Base-by-base conservation (phyloP, 352 stramenopile species). In the Globisporangium paroecandrum region DNA sequence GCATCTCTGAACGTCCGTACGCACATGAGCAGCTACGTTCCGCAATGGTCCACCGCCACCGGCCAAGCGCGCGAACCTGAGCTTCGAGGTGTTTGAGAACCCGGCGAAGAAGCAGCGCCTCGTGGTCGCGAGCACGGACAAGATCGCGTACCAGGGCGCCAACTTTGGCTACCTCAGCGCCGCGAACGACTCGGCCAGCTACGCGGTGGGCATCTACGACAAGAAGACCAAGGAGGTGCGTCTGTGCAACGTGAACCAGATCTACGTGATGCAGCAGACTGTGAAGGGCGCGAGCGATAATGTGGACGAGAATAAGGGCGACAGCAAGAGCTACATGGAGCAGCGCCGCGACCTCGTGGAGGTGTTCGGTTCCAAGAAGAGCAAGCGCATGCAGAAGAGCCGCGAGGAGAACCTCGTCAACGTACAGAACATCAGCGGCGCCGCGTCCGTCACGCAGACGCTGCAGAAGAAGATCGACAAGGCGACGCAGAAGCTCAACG, bases 201-300 rank as follows among this genome's bases (percentile, higher is more conserved):
- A 95, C 62, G 87, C 78, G 2, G 77, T 95, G 10, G 87, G 87
- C 38, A 75, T 95, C 18, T 92, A 83, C 53, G 87, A 95, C 72
- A 91, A 87, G 74, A 81, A 78, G 65, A 90, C 80, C 15, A 78
- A 82, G 57, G 78, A 89, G 41, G 87, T 95, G 51, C 82, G 85
- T 32, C 65, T 95, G 34, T 90, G 78, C 77, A 91, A 93, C 73
- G 79, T 95, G 25, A 69, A 79, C 43, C 87, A 95, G 77, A 71
- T 95, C 63, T 95, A 95, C 75, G 85, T 95, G 58, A 89, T 95
- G 85, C 87, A 95, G 64, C 87, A 95, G 66, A 86, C 72, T 20
- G 78, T 93, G 49, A 93, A 93, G 71, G 84, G 85, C 57, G 72
- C 75, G 18, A 79, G 72, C 10, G 82, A 92, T 64, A 87, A 91